These are phyloP conservation scores for Hibiscus tridactylites DNA, from an alignment of 345 rosid species.

Conservation along the genomic window DNA sequence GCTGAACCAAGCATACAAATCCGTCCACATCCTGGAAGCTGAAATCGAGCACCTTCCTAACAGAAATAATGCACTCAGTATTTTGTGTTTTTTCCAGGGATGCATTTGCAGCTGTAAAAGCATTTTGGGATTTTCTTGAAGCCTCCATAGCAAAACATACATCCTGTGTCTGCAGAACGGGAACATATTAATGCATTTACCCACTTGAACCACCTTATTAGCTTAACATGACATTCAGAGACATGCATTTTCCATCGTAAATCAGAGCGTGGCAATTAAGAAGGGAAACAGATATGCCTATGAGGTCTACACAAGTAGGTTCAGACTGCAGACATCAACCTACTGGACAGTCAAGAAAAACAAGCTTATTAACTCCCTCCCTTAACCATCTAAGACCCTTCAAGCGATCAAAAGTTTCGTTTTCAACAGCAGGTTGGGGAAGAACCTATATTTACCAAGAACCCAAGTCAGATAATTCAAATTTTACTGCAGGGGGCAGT, in stretches of 20 bases:
- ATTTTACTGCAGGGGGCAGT: too few relatives aligned
- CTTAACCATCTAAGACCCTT: background rate
- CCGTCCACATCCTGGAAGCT: constrained; percentile 71
- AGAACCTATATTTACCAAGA: background rate
- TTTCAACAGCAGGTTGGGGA: background rate
- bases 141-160: constrained; percentile 65
- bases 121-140: constrained; percentile 49
- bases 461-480: background rate
- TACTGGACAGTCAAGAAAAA: background rate
- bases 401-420: background rate
- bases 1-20: constrained; percentile 46
- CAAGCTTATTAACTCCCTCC: background rate
- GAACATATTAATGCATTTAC: constrained; percentile 16
- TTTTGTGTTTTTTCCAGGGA: constrained; percentile 31
- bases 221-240: constrained; percentile 7
- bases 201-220: constrained; percentile 4
- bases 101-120: constrained; percentile 37
- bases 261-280: background rate
- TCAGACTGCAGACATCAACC: background rate
- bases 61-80: constrained; percentile 31
- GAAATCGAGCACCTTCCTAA: constrained; percentile 53
- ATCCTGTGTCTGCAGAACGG: constrained; percentile 53
- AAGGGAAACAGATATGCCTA: background rate
- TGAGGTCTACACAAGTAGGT: background rate
- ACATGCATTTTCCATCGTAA: background rate